Percentiles rank a stretch among this genome's conserved stretches.
phyloP scores from a whole-genome alignment of 2,329 filamentous ascomycete species.

The Arthrobotrys entomopaga region DNA sequence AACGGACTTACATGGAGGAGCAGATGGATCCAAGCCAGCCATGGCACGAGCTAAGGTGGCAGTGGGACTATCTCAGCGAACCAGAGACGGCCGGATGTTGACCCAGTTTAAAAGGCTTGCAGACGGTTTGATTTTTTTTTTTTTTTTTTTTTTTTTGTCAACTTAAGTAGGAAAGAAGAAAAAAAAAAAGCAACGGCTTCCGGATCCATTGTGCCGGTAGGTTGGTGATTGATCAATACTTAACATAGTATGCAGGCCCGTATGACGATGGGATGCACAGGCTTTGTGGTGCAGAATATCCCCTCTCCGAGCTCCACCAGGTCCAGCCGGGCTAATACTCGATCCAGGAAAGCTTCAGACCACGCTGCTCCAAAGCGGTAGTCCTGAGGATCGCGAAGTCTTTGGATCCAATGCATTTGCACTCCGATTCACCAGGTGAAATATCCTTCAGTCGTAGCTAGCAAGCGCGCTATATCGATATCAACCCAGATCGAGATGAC shows the following conservation, averaged over 20 bases:
- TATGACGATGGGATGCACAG: too few relatives aligned
- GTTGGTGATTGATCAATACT: not conserved
- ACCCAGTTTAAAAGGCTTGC: conserved; percentile 40
- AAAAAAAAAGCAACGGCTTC: conserved; percentile 39
- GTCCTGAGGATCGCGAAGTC: not conserved
- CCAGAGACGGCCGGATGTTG: conserved; percentile 47
- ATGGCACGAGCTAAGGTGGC: conserved; percentile 30
- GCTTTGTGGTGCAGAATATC: not conserved
- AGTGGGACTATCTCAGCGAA: conserved; percentile 38
- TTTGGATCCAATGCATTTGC: not conserved
- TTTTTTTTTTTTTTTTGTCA: too few relatives aligned
- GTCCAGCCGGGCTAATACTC: too few relatives aligned
- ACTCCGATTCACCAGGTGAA: too few relatives aligned
- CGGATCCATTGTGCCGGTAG: conserved; percentile 41
- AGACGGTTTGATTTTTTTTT: conserved; percentile 4
- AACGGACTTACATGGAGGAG: conserved; percentile 7
- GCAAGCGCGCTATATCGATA: conserved; percentile 1
- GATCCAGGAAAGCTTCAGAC: too few relatives aligned
- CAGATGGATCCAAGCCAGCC: conserved; percentile 41
- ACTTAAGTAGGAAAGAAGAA: too few relatives aligned
- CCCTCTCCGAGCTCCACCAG: conserved; percentile 19
- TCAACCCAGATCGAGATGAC: conserved; percentile 20
- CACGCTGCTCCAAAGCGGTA: not conserved
- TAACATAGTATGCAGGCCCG: too few relatives aligned
- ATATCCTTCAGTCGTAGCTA: too few relatives aligned